A percentile compares a stretch with the other conserved stretches of the same genome.
These are phyloP conservation scores for Entomortierella parvispora DNA, from an alignment of 192 early-diverging fungal species.

Conservation along the genomic window DNA sequence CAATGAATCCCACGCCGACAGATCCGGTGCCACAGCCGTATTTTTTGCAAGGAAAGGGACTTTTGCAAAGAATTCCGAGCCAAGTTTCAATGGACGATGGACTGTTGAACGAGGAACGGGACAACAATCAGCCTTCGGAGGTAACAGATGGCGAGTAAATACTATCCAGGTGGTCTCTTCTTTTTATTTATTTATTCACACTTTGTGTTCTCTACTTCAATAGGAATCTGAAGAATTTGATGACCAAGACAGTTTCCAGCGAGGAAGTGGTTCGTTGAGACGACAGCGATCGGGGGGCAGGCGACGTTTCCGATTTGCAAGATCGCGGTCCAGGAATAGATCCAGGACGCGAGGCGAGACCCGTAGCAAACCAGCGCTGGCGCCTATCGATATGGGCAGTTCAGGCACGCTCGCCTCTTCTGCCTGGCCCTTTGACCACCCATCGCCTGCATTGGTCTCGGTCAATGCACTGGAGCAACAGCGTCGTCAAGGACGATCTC, in stretches of 20 bases:
- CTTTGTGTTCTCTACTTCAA: too few species aligned
- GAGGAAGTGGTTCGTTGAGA: conserved; percentile 16
- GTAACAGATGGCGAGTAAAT: too few species aligned
- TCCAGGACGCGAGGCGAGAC: conserved; percentile 23
- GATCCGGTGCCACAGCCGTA: conserved; percentile 32
- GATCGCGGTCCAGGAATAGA: conserved; percentile 34
- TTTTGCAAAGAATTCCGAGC: conserved; percentile 25
- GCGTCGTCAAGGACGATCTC: not conserved
- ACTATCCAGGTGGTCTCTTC: too few species aligned
- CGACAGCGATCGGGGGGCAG: conserved; percentile 38
- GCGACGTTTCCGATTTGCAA: conserved; percentile 24
- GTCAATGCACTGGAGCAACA: not conserved
- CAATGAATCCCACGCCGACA: conserved; percentile 48
- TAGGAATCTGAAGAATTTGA: conserved; percentile 19
- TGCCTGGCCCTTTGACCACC: conserved; percentile 34
- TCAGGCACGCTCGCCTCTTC: conserved; percentile 14
- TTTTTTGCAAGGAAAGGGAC: conserved; percentile 36
- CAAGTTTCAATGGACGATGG: conserved; percentile 43
- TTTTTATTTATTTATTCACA: too few species aligned
- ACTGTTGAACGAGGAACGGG: conserved; percentile 15
- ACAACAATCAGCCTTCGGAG: conserved; percentile 24
- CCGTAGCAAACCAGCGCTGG: conserved; percentile 10
- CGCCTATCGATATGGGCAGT: conserved; percentile 33
- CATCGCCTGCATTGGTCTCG: not conserved
- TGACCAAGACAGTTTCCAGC: conserved; percentile 5